Base-by-base conservation (phyloP, 345 rosid genomes). In the Lenwebbia sp. region DNA sequence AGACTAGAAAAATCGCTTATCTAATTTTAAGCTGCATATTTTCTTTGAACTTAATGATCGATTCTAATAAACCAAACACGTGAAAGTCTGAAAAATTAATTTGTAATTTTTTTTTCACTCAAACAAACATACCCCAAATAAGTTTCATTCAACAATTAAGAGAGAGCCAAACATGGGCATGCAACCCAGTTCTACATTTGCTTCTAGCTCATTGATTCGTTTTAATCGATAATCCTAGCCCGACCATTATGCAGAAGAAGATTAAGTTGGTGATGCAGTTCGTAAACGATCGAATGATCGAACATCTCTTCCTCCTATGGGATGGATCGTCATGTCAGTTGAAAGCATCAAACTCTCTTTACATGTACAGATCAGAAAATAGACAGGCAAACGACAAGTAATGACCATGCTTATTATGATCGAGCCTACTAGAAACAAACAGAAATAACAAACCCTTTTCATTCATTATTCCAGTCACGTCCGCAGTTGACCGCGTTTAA, bases 251-350 rank as follows among this genome's bases (percentile, higher is more conserved):
- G 25, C 0, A 17, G 6, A 65, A 37, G 44, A 33, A 65, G 23
- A 65, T 65, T 33, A 65, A 65, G 76, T 33, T 65, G 0, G 5
- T 0, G 0, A 17, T 33, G 13, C 6, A 0, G 5, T 62, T 19
- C 0, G 0, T 4, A 14, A 4, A 15, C 22, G 3, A 3, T 65
- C 1, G 23, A 30, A 4, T 0, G 22, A 15, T 62, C 75, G 30
- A 65, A 65, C 76, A 30, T 17, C 41, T 10, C 76, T 33, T 30
- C 41, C 25, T 6, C 33, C 13, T 22, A 65, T 7, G 8, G 1
- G 13, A 7, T 17, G 5, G 76, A 30, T 33, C 1, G 33, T 65
- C 3, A 11, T 2, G 5, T 30, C 33, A 17, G 6, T 65, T 33
- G 11, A 65, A 30, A 65, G 4, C 41, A 10, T 65, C 44, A 15